phyloP scores from a whole-genome alignment of 2,329 filamentous ascomycete genomes.

The Zasmidium angulare region DNA sequence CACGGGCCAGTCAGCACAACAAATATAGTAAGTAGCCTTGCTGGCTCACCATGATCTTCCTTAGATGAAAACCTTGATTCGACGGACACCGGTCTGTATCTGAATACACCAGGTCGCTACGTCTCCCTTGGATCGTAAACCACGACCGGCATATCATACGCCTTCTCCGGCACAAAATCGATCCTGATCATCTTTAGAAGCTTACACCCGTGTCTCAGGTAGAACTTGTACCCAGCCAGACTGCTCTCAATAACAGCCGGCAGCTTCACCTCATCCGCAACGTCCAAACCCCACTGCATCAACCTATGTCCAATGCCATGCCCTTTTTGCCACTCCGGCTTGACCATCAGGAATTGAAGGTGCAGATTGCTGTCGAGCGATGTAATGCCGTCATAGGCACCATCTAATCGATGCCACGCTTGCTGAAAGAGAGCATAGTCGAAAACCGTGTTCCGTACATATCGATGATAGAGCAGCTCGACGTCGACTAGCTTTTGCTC shows the following conservation, averaged over 20 bases:
- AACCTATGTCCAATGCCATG: slow-evolving; percentile 16
- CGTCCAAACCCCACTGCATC: slow-evolving; percentile 21
- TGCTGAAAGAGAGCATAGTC: slow-evolving; percentile 14
- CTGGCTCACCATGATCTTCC: too few relatives aligned
- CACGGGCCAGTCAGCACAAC: too few relatives aligned
- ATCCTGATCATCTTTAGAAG: slow-evolving; percentile 15
- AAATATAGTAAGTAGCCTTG: too few relatives aligned
- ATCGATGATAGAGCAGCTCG: slow-evolving; percentile 17
- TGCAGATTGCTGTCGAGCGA: slow-evolving; percentile 15
- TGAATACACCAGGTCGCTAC: background rate
- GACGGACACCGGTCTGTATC: background rate
- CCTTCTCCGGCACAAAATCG: slow-evolving; percentile 20
- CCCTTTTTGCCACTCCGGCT: slow-evolving; percentile 19
- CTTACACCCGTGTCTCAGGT: slow-evolving; percentile 20
- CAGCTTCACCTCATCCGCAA: slow-evolving; percentile 9
- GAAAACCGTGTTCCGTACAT: slow-evolving; percentile 18
- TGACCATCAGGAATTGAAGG: slow-evolving; percentile 21
- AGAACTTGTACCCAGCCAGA: slow-evolving; percentile 20
- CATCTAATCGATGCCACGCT: slow-evolving; percentile 12
- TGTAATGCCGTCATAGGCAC: slow-evolving; percentile 10
- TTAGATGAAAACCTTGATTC: too few relatives aligned
- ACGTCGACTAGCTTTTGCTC: slow-evolving; percentile 13
- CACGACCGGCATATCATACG: slow-evolving; percentile 22
- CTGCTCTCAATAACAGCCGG: slow-evolving; percentile 20
- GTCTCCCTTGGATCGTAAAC: slow-evolving; percentile 13